A percentile compares a stretch with the other conserved stretches of the same genome.
These are phyloP conservation scores for Myriosclerotinia duriaeana DNA, from an alignment of 2,329 filamentous ascomycete species.

Conservation along the genomic window DNA sequence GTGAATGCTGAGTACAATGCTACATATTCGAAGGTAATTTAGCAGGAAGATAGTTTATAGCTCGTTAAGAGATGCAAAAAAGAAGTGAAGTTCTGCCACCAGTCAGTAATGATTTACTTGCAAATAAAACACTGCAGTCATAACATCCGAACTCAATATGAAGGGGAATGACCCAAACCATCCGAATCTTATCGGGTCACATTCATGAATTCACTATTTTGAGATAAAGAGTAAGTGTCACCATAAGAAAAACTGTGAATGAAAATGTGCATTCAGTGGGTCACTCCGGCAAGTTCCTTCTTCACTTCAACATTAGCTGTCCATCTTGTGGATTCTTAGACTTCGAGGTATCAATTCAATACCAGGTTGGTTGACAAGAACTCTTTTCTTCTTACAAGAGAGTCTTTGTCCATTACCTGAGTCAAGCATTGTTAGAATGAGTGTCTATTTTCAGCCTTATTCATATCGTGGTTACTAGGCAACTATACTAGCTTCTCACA, in stretches of 20 bases:
- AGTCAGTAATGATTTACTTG: too few relatives aligned
- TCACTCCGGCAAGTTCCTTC: not conserved
- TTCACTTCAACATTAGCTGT: not conserved
- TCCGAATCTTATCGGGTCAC: too few relatives aligned
- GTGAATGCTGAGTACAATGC: too few relatives aligned
- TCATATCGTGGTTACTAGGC: not conserved
- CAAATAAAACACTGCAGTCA: too few relatives aligned
- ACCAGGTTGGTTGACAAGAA: not conserved
- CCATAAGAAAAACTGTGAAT: not conserved
- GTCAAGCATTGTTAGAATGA: not conserved
- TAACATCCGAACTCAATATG: too few relatives aligned
- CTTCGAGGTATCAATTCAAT: not conserved
- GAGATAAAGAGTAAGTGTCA: not conserved
- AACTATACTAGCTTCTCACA: not conserved
- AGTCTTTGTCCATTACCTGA: too few relatives aligned
- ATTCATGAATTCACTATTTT: too few relatives aligned
- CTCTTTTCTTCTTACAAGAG: not conserved
- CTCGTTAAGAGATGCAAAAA: too few relatives aligned
- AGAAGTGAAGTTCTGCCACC: too few relatives aligned
- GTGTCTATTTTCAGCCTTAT: not conserved
- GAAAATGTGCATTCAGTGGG: not conserved
- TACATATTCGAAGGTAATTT: too few relatives aligned
- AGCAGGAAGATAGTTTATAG: too few relatives aligned
- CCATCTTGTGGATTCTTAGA: not conserved
- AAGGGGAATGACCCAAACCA: too few relatives aligned